Evolutionary conservation across 1,139 yeast species (phyloP).

Genomic region (Taphrina flavorubra): DNA sequence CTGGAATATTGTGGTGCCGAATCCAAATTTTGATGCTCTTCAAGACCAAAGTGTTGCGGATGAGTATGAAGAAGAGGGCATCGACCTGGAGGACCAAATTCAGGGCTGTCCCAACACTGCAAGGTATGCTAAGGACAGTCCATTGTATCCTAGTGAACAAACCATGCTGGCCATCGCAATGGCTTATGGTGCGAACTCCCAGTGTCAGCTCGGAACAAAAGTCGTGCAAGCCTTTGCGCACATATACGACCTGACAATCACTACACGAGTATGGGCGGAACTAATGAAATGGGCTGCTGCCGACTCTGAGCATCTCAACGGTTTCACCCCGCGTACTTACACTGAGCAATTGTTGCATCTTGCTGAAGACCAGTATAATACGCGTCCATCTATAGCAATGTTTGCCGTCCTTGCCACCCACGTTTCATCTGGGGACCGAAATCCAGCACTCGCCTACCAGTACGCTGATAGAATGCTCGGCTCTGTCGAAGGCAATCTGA

Average conservation of each 20-base stretch:
- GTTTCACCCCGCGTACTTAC: slow-evolving; percentile 17
- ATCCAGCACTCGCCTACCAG: background rate
- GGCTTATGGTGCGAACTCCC: slow-evolving; percentile 26
- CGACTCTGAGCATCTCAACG: slow-evolving; percentile 9
- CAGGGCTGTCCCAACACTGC: background rate
- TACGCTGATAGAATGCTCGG: slow-evolving; percentile 10
- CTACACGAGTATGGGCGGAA: slow-evolving; percentile 22
- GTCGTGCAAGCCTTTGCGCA: background rate
- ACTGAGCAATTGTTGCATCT: background rate
- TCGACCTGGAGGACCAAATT: background rate
- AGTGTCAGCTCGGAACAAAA: slow-evolving; percentile 18
- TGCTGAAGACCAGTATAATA: background rate
- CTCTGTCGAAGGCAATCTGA: background rate
- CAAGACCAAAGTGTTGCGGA: slow-evolving; percentile 19
- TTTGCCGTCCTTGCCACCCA: background rate
- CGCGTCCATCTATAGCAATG: slow-evolving; percentile 23
- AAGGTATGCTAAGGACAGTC: background rate
- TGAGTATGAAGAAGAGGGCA: slow-evolving; percentile 31
- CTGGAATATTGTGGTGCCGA: slow-evolving; percentile 18
- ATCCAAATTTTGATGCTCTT: slow-evolving; percentile 3
- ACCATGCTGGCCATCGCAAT: slow-evolving; percentile 18
- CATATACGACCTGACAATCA: slow-evolving; percentile 12
- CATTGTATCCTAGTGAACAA: slow-evolving; percentile 16
- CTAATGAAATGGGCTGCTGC: slow-evolving; percentile 24
- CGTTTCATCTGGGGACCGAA: background rate